These are phyloP conservation scores for Nicotiana obtusifolia DNA, from an alignment of 257 asterid species.

Conservation along the genomic window DNA sequence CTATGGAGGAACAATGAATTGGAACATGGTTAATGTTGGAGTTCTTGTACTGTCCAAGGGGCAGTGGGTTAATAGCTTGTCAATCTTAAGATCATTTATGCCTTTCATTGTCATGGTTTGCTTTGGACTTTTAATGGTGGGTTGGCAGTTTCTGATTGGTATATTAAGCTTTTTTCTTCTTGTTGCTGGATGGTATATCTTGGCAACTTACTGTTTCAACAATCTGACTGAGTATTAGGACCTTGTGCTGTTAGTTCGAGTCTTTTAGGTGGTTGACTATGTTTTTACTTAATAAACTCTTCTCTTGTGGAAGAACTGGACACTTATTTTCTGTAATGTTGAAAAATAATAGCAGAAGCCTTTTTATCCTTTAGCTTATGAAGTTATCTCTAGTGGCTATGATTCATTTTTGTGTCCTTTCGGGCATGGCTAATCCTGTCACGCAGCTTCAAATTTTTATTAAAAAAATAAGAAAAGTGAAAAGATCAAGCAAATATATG, in stretches of 20 bases:
- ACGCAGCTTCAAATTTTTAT: no score
- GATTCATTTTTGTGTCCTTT: neutral
- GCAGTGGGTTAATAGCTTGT: slow-evolving; percentile 52
- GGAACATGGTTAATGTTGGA: slow-evolving; percentile 80
- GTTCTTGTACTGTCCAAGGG: slow-evolving; percentile 59
- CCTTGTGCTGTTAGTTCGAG: neutral
- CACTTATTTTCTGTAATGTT: neutral
- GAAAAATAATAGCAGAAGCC: neutral
- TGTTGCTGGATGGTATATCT: slow-evolving; percentile 54
- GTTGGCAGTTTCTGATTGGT: slow-evolving; percentile 65
- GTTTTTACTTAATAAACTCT: neutral
- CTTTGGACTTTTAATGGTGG: slow-evolving; percentile 58
- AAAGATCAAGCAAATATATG: no score
- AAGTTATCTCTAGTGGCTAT: neutral
- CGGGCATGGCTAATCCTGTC: neutral
- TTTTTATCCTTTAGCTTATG: neutral
- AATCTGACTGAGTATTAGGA: slow-evolving; percentile 39
- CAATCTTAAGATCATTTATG: slow-evolving; percentile 55
- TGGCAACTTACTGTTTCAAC: slow-evolving; percentile 44
- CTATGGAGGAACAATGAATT: slow-evolving; percentile 56
- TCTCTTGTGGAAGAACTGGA: neutral
- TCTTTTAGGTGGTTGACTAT: neutral
- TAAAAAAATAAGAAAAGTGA: no score
- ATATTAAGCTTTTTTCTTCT: slow-evolving; percentile 47
- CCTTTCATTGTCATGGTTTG: slow-evolving; percentile 57